Base-by-base conservation (phyloP, 352 stramenopile genomes). In the Lagenidium giganteum region DNA sequence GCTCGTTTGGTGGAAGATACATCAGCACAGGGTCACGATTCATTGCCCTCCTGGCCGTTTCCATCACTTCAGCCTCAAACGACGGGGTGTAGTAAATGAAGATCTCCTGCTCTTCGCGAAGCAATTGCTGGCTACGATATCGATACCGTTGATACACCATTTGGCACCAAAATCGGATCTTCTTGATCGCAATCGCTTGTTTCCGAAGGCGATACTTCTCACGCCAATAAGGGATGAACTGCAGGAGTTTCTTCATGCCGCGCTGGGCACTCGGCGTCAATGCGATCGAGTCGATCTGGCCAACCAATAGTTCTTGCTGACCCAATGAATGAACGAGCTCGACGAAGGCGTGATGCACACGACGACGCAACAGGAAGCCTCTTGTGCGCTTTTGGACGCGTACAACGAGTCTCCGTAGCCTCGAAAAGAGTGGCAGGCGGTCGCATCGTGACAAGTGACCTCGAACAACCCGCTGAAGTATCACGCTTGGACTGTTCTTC, bases 141-240 rank as follows among this genome's bases (percentile, higher is more conserved):
- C 48, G 53, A 33, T 90, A 75, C 8, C 70, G 74, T 49, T 83
- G 74, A 37, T 75, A 77, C 26, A 86, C 61, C 67, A 87, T 71
- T 56, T 84, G 72, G 17, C 72, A 85, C 77, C 74, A 90, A 32
- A 87, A 82, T 3, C 67, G 72, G 29, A 86, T 90, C 50, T 87
- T 90, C 41, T 78, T 78, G 42, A 87, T 65, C 16, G 74, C 74
- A 17, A 85, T 68, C 3, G 70, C 68, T 8, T 78, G 71, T 36
- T 87, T 87, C 21, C 65, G 72, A 9, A 52, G 36, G 36, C 75
- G 68, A 21, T 72, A 79, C 17, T 54, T 54, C 20, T 61, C 53
- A 21, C 73, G 65, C 77, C 77, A 87, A n/a, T 64, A 50, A 31
- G 68, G 70, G 5, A 90, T 57, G 24, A 77, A 51, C 21, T 46